phyloP scores from a whole-genome alignment of 208 protist species.

The Crithidia thermophila region DNA sequence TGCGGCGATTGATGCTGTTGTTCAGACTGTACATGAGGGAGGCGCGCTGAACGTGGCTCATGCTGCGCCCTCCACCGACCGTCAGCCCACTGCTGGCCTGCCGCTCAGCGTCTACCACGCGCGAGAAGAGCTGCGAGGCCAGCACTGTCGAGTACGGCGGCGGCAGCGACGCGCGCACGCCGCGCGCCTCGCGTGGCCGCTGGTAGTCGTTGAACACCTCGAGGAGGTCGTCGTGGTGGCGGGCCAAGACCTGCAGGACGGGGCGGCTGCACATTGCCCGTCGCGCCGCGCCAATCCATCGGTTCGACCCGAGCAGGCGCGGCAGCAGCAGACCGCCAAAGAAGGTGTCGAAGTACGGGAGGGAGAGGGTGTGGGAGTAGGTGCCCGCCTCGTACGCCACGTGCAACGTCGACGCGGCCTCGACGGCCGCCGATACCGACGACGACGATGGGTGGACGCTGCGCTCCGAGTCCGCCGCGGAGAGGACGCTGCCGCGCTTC shows the following conservation, averaged over 20 bases:
- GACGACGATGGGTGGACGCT: not conserved
- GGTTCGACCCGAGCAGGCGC: conserved; percentile 44
- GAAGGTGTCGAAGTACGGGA: conserved; percentile 44
- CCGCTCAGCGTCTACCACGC: conserved; percentile 15
- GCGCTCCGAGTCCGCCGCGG: too few relatives aligned
- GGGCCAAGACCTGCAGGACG: conserved; percentile 34
- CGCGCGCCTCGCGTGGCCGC: conserved; percentile 56
- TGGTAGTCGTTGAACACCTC: conserved; percentile 51
- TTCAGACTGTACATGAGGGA: conserved; percentile 17
- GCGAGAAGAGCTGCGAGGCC: conserved; percentile 21
- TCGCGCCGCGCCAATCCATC: conserved; percentile 22
- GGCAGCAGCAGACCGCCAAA: conserved; percentile 53
- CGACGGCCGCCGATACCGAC: not conserved
- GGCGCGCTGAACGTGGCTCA: conserved; percentile 15
- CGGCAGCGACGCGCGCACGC: conserved; percentile 55
- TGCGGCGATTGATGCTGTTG: not conserved
- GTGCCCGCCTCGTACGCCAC: conserved; percentile 45
- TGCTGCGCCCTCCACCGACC: not conserved
- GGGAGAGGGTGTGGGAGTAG: conserved; percentile 38
- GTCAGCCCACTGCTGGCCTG: conserved; percentile 4
- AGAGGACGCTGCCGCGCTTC: too few relatives aligned
- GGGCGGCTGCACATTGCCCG: conserved; percentile 24
- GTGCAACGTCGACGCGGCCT: not conserved
- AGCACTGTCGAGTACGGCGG: conserved; percentile 38
- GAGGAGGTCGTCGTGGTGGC: conserved; percentile 48